phyloP scores from a whole-genome alignment of 2,329 filamentous ascomycete genomes.

The Orbilia javanica region DNA sequence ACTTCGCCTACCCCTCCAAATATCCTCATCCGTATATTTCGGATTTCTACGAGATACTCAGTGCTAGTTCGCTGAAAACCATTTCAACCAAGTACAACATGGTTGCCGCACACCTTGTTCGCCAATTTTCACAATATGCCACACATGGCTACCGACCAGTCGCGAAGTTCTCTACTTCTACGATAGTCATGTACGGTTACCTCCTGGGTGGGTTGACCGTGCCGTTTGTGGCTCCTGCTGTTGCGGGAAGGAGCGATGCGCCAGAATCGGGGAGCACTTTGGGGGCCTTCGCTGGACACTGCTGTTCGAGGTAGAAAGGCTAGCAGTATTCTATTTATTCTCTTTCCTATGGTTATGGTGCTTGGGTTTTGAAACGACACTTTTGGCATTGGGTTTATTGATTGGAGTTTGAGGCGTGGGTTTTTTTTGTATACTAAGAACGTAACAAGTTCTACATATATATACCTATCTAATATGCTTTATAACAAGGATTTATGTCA shows the following conservation, averaged over 20 bases:
- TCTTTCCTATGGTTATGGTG: background rate
- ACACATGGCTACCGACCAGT: constrained; percentile 39
- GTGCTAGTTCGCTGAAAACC: background rate
- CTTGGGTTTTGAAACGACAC: background rate
- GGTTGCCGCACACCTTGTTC: constrained; percentile 20
- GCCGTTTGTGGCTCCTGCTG: constrained; percentile 61
- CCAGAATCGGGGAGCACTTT: constrained; percentile 16
- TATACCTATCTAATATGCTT: constrained; percentile 1
- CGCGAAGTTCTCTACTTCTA: constrained; percentile 33
- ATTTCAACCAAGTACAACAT: background rate
- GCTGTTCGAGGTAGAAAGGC: constrained; percentile 61
- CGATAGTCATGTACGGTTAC: constrained; percentile 53
- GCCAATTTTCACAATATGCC: constrained; percentile 50
- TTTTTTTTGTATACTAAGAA: background rate
- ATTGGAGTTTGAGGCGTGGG: background rate
- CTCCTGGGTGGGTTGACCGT: constrained; percentile 58
- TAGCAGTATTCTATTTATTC: background rate
- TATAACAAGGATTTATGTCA: background rate
- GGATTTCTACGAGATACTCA: background rate
- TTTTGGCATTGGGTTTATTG: background rate
- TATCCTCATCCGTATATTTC: background rate
- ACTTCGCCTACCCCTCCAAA: background rate
- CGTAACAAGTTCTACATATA: background rate
- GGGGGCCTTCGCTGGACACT: constrained; percentile 58
- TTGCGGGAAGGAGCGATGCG: constrained; percentile 42